Percentiles rank a stretch among this genome's conserved stretches.
Evolutionary conservation across 1,284 basidiomycete genomes (phyloP).

Genomic region (Trametes versicolor): DNA sequence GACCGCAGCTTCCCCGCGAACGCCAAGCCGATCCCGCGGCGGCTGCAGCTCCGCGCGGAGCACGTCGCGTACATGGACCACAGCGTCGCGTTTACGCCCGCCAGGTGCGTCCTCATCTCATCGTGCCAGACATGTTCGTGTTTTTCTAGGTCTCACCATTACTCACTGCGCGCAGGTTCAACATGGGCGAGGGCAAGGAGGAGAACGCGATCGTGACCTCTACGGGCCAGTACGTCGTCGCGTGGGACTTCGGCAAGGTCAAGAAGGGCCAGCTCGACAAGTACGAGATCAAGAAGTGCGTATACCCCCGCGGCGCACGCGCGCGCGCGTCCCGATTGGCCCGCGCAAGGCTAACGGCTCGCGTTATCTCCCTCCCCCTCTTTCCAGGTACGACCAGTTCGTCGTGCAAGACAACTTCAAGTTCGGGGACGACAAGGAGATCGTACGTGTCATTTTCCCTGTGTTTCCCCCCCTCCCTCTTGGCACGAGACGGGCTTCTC

Average conservation of each 20-base stretch:
- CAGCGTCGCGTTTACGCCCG: conserved; percentile 91
- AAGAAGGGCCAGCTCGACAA: conserved; percentile 92
- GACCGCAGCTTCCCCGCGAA: conserved; percentile 96
- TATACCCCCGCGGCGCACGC: conserved; percentile 31
- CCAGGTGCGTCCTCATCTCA: conserved; percentile 65
- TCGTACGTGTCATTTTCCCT: conserved; percentile 61
- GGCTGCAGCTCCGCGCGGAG: conserved; percentile 90
- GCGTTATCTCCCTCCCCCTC: neutral
- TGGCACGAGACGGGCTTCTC: neutral
- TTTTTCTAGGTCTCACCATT: neutral
- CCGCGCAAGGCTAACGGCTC: conserved; percentile 15
- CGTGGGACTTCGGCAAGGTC: conserved; percentile 96
- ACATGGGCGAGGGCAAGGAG: conserved; percentile 85
- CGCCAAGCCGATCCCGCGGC: conserved; percentile 91
- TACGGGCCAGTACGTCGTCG: conserved; percentile 94
- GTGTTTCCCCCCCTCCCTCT: neutral
- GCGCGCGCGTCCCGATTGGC: conserved; percentile 10
- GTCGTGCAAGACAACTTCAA: conserved; percentile 98
- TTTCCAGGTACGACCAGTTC: conserved; percentile 81
- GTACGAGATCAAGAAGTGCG: conserved; percentile 92
- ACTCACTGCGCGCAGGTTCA: conserved; percentile 72
- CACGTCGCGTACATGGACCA: conserved; percentile 97
- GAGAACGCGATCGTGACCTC: conserved; percentile 98
- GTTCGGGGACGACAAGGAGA: conserved; percentile 95
- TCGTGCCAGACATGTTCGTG: neutral